A percentile compares a stretch with the other conserved stretches of the same genome.
Evolutionary conservation across 768 basidiomycete genomes (phyloP).

Genomic region (Amanita muscaria): DNA sequence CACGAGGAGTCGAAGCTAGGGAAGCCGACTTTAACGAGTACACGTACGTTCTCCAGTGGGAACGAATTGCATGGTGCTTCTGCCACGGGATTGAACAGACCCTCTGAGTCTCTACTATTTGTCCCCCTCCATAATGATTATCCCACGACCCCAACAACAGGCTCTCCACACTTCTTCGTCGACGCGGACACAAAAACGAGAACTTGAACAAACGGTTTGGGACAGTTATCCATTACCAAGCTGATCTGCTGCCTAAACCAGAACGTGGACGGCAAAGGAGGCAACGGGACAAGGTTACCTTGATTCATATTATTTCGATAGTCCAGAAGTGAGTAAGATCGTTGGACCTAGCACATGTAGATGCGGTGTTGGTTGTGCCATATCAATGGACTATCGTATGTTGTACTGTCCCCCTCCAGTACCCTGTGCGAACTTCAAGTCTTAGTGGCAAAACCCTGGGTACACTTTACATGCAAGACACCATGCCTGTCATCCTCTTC

Average conservation of each 20-base stretch:
- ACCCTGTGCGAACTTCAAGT: too few relatives aligned
- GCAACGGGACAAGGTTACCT: slow-evolving; percentile 45
- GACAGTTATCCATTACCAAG: slow-evolving; percentile 46
- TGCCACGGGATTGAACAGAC: slow-evolving; percentile 15
- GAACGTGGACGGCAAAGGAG: slow-evolving; percentile 50
- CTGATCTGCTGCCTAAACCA: slow-evolving; percentile 42
- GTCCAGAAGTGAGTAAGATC: slow-evolving; percentile 37
- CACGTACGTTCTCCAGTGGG: slow-evolving; percentile 19
- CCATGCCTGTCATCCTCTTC: background rate
- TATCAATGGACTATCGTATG: too few relatives aligned
- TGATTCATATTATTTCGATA: slow-evolving; percentile 51
- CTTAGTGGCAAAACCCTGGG: slow-evolving; percentile 10
- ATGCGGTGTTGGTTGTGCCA: slow-evolving; percentile 60
- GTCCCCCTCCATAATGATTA: slow-evolving; percentile 25
- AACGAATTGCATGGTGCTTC: slow-evolving; percentile 9
- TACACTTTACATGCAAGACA: slow-evolving; percentile 6
- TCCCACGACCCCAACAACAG: slow-evolving; percentile 19
- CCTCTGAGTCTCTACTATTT: slow-evolving; percentile 2
- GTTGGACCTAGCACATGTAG: slow-evolving; percentile 52
- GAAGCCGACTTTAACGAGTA: slow-evolving; percentile 15
- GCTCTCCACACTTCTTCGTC: slow-evolving; percentile 12
- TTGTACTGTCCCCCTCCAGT: too few relatives aligned
- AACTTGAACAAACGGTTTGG: slow-evolving; percentile 55
- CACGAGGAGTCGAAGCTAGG: slow-evolving; percentile 7
- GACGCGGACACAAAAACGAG: slow-evolving; percentile 12